Base-by-base conservation (phyloP, 75 land plant species). In the Picea sitchensis region DNA sequence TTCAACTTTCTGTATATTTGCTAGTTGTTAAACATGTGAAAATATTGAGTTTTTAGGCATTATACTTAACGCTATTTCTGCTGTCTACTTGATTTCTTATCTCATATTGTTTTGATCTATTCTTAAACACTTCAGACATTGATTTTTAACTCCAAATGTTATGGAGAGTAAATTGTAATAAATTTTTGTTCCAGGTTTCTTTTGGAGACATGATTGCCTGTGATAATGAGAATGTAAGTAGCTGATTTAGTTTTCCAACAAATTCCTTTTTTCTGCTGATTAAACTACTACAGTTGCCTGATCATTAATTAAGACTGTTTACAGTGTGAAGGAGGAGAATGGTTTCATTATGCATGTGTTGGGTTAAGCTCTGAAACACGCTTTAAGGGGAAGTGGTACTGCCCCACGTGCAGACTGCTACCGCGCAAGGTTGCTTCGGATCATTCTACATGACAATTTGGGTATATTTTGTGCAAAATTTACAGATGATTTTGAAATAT, bases 181-280 rank as follows among this genome's bases (percentile, higher is more conserved):
- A 75, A 5, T 11, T 65, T 51, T 62, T 71, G 20, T 80, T 83
- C 13, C 86, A 96, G 99, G 99, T 96, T 17, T 96, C 99, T 14
- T 96, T 94, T 85, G 99, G 99, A 60, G 99, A 96, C 64, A 96
- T 96, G 99, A 96, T 96, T 84, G 99, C 99, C 18, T 96, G 99
- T 81, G 99, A 96, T 81, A 96, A 96, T 84, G 98, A 92, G 59
- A 92, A 90, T 81, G 99, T 96, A 64, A 86, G 91, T 85, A 56
- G 32, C 32, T 56, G 15, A 60, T n/a, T 2, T 54, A 8, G 64
- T 15, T 59, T 54, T 54, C 14, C 11, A 7, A 12, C 3, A 59
- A 64, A 34, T 31, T 61, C 47, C 58, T 61, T 47, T 57, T 18
- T 17, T 44, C 14, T n/a, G 7, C 34, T 36, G 81, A 47, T 23